A percentile compares a stretch with the other conserved stretches of the same genome.
Conservation (phyloP, 441 rosid species). For the Corymbia citriodora region DNA sequence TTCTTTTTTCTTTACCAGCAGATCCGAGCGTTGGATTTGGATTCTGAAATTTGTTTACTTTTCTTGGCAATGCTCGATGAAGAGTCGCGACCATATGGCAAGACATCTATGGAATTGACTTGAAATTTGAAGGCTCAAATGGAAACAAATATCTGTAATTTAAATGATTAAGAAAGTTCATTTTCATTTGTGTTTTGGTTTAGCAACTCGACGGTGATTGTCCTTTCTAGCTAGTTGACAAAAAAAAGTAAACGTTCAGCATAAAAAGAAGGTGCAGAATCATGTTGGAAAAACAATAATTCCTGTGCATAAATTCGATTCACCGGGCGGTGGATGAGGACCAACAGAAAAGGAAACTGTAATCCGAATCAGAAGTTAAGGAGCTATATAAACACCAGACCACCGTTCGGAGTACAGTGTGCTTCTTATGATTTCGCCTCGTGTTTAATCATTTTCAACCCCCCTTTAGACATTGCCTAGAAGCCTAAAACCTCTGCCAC, state of each 20-base stretch:
- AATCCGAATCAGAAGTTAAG: too few species aligned
- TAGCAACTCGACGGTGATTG: not conserved
- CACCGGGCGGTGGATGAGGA: not conserved
- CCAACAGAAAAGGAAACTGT: not conserved
- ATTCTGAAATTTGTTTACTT: not conserved
- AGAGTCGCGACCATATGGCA: not conserved
- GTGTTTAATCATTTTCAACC: not conserved
- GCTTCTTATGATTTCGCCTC: not conserved
- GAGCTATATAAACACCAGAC: not conserved
- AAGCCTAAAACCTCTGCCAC: too few species aligned
- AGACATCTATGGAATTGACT: not conserved
- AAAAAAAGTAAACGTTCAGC: not conserved
- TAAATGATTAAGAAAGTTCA: not conserved
- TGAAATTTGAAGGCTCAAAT: not conserved
- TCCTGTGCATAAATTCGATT: not conserved
- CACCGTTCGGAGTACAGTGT: not conserved
- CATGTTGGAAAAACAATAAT: not conserved
- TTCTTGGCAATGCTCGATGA: not conserved
- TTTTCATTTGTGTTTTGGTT: not conserved
- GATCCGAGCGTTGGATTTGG: not conserved
- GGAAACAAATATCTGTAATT: not conserved
- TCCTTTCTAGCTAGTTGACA: not conserved
- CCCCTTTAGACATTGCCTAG: not conserved
- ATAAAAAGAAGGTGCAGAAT: not conserved
- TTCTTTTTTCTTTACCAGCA: not conserved